Percentiles rank a stretch among this genome's conserved stretches.
Evolutionary conservation across 257 asterid species (phyloP).

Genomic region (Echium plantagineum): DNA sequence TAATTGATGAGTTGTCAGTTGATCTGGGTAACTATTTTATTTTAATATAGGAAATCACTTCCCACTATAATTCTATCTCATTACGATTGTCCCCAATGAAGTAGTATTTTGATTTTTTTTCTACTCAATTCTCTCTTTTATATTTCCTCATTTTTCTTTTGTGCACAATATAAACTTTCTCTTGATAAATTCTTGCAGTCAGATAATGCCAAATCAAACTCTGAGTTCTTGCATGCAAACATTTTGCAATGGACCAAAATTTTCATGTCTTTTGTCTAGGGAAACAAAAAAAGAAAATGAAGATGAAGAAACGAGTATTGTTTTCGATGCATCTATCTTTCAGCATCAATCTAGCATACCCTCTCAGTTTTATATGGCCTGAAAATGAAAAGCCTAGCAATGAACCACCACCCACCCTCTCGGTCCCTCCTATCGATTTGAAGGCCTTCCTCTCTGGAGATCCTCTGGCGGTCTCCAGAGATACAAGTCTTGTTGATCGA

Average conservation of each 20-base stretch:
- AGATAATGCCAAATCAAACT: neutral
- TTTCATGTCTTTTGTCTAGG: slow-evolving; percentile 13
- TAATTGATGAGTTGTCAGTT: too few species aligned
- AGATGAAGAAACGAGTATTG: slow-evolving; percentile 12
- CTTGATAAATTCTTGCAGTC: neutral
- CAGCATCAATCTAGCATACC: slow-evolving; percentile 42
- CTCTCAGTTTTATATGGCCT: slow-evolving; percentile 74
- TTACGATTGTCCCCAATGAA: slow-evolving; percentile 40
- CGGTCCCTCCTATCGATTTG: slow-evolving; percentile 45
- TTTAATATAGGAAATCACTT: too few species aligned
- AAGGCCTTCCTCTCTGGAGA: slow-evolving; percentile 41
- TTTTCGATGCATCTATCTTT: slow-evolving; percentile 39
- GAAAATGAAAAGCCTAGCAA: slow-evolving; percentile 51
- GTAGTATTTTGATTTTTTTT: slow-evolving; percentile 19
- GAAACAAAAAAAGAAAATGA: neutral
- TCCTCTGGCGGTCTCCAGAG: slow-evolving; percentile 14
- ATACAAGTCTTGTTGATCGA: slow-evolving; percentile 24
- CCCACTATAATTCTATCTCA: too few species aligned
- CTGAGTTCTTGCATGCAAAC: neutral
- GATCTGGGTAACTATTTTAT: too few species aligned
- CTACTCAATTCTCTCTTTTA: slow-evolving; percentile 25
- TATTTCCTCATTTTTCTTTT: slow-evolving; percentile 12
- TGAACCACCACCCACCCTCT: slow-evolving; percentile 29
- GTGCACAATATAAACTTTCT: too few species aligned
- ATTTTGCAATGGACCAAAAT: neutral